A percentile compares a stretch with the other conserved stretches of the same genome.
phyloP scores from a whole-genome alignment of 1,284 basidiomycete genomes.

The Boletus smithii region DNA sequence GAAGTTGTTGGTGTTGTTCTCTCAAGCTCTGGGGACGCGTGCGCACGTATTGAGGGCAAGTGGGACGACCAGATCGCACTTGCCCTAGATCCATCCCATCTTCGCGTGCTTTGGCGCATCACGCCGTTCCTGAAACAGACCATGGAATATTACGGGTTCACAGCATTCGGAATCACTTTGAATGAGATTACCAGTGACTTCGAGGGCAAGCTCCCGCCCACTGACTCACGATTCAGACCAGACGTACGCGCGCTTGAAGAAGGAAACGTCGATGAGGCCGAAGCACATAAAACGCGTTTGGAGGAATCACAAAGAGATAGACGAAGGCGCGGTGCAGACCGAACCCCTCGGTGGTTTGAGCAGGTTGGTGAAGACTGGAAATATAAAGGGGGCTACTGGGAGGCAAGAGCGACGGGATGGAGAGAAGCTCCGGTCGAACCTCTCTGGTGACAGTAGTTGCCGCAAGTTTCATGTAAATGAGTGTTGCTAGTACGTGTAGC shows the following conservation, averaged over 20 bases:
- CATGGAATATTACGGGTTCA: slow-evolving; percentile 80
- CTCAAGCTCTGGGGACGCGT: slow-evolving; percentile 50
- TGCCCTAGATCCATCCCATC: slow-evolving; percentile 61
- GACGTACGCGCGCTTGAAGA: slow-evolving; percentile 87
- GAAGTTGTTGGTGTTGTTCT: slow-evolving; percentile 64
- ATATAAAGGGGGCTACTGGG: slow-evolving; percentile 82
- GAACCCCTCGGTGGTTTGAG: slow-evolving; percentile 69
- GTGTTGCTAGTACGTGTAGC: too few species aligned
- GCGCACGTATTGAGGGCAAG: slow-evolving; percentile 70
- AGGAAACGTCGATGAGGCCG: slow-evolving; percentile 74
- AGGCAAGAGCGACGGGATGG: slow-evolving; percentile 65
- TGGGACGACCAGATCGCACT: slow-evolving; percentile 79
- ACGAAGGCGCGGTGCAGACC: slow-evolving; percentile 53
- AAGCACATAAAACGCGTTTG: slow-evolving; percentile 69
- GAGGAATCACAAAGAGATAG: slow-evolving; percentile 75
- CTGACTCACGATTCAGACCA: slow-evolving; percentile 83
- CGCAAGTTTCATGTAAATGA: background rate
- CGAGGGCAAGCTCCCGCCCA: slow-evolving; percentile 67
- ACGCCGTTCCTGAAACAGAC: slow-evolving; percentile 71
- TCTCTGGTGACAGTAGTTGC: slow-evolving; percentile 53
- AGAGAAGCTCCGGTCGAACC: slow-evolving; percentile 45
- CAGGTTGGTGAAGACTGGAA: slow-evolving; percentile 69
- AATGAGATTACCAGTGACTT: slow-evolving; percentile 80
- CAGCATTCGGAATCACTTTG: slow-evolving; percentile 72
- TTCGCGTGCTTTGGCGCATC: slow-evolving; percentile 75